Evolutionary conservation across 768 basidiomycete genomes (phyloP), one percentile per base, ranked within the genome.

Genomic region (Pleurotus cornucopiae): DNA sequence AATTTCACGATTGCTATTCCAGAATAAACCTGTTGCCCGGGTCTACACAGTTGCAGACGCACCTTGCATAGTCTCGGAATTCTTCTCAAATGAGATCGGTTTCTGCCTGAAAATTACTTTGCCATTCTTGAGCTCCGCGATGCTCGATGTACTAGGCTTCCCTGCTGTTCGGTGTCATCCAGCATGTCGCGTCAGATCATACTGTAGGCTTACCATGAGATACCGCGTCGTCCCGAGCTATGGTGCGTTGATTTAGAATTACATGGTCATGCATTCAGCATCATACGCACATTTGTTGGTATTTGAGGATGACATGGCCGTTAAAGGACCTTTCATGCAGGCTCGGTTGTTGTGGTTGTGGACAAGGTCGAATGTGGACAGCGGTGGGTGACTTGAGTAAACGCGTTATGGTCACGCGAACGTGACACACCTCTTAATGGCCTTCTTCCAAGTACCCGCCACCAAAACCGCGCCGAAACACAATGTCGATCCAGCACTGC

Each of bases 21-120:
- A 12, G 52, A 16, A 38, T 65, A 44, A 52, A 57, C 5, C 40
- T 16, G 26, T 34, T 26, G 45, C 39, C 37, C n/a, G 37, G 37
- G 13, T 62, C 13, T 20, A 63, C 34, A 54, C 45, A 25, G 23
- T 6, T 55, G 23, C 48, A 56, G 52, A 66, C 77, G 47, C 57
- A 88, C 91, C 90, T 78, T 88, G 86, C 63, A 93, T 77, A 13
- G 90, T 91, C 66, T 91, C 89, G 5, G 87, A 88, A 62, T 84
- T 76, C 67, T 90, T 91, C 71, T 91, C 88, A 48, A 89, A 81
- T 0, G 86, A 82, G 34, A 85, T 63, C 13, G 78, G 71, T 69
- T 89, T 92, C 75, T 93, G 91, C 68, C 80, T 88, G 64, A 91
- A 84, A 9, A 82, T 60, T 2, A 88, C 79, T 67, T 85, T 93